Evolutionary conservation across 352 stramenopile genomes (phyloP).

Genomic region (Hyaloperonospora brassicae): DNA sequence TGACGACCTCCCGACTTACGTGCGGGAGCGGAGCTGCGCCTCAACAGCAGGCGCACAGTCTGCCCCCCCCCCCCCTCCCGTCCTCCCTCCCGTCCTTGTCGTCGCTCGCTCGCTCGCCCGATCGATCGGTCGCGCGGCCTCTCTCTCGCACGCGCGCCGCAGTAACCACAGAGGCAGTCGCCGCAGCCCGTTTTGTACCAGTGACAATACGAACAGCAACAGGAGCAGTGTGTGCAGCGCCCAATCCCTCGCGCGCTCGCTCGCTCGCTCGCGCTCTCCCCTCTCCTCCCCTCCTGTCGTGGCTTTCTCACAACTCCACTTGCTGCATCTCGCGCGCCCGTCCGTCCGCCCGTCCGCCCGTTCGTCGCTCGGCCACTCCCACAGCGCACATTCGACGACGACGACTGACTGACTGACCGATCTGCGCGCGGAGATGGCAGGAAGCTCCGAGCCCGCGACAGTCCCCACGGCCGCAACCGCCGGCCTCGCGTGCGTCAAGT

Average conservation of each 20-base stretch:
- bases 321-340: conserved; percentile 34
- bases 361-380: too few species aligned
- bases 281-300: not conserved
- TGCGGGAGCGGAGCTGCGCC: conserved; percentile 4
- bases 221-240: not conserved
- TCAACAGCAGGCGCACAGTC: too few species aligned
- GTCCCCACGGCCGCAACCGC: conserved; percentile 23
- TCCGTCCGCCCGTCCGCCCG: conserved; percentile 1
- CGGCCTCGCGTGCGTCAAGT: conserved; percentile 64
- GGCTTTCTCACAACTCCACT: conserved; percentile 38
- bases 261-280: not conserved
- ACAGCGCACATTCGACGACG: not conserved
- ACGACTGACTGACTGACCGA: not conserved
- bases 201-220: too few species aligned
- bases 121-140: not conserved
- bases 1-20: conserved; percentile 18
- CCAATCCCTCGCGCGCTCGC: conserved; percentile 13
- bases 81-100: not conserved
- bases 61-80: too few species aligned
- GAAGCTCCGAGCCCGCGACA: conserved; percentile 55
- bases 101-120: not conserved
- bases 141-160: too few species aligned
- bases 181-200: too few species aligned
- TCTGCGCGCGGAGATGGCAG: conserved; percentile 38
- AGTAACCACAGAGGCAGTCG: too few species aligned